phyloP scores from a whole-genome alignment of 148 eudicot species.

The Chenopodium suecicum region DNA sequence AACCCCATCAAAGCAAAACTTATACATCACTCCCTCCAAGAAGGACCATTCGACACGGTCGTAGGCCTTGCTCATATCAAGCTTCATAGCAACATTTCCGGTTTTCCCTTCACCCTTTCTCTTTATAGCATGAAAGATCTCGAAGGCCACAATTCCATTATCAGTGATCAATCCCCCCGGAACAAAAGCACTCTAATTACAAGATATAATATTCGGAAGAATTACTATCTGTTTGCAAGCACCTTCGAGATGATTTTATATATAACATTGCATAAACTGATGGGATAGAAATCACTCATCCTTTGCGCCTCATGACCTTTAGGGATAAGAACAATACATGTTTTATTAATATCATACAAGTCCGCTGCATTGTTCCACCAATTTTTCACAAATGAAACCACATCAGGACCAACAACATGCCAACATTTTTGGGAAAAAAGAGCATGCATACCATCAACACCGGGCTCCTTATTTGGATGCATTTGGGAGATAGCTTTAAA shows the following conservation, averaged over 20 bases:
- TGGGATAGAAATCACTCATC: too few relatives aligned
- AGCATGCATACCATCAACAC: background rate
- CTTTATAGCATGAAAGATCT: background rate
- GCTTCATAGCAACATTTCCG: background rate
- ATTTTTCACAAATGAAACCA: background rate
- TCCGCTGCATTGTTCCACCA: too few relatives aligned
- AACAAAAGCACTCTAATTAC: too few relatives aligned
- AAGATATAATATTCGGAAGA: too few relatives aligned
- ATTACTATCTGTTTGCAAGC: too few relatives aligned
- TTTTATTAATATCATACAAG: background rate
- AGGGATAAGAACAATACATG: background rate
- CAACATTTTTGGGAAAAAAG: background rate
- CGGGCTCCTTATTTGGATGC: background rate
- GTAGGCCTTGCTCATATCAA: background rate
- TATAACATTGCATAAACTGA: too few relatives aligned
- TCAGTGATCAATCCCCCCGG: background rate
- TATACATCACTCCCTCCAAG: background rate
- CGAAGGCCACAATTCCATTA: background rate
- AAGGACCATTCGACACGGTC: background rate
- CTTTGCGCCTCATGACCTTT: background rate
- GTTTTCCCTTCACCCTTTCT: background rate
- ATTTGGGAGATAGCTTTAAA: background rate
- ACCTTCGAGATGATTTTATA: too few relatives aligned
- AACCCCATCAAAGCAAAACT: background rate
- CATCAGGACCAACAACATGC: background rate